Evolutionary conservation across 495 filamentous ascomycete species (phyloP).

Genomic region (Aspergillus leporis): DNA sequence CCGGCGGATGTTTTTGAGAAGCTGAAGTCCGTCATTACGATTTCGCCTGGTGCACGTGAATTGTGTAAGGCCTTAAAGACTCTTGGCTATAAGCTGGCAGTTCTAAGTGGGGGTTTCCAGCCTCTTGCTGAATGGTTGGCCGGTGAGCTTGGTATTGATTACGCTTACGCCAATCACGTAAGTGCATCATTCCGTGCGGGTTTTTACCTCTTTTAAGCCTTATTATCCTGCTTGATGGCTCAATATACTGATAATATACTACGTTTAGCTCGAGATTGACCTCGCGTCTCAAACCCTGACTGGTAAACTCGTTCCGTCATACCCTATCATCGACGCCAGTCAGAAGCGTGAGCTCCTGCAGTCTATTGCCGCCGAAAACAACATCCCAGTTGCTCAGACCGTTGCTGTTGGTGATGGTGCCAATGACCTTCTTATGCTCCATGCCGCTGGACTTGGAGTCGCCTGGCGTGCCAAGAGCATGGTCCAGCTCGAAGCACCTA

Average conservation of each 20-base stretch:
- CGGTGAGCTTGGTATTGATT: conserved; percentile 75
- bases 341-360: conserved; percentile 76
- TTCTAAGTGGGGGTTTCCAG: conserved; percentile 88
- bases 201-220: not conserved
- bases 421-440: conserved; percentile 93
- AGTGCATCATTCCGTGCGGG: conserved; percentile 13
- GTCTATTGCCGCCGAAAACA: conserved; percentile 73
- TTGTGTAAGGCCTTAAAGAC: conserved; percentile 70
- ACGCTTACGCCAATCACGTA: conserved; percentile 82
- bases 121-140: conserved; percentile 87
- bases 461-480: conserved; percentile 92
- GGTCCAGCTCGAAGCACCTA: conserved; percentile 83
- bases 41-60: conserved; percentile 77
- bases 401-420: conserved; percentile 91
- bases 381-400: conserved; percentile 70
- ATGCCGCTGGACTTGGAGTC: conserved; percentile 81
- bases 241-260: conserved; percentile 3
- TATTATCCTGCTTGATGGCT: not conserved
- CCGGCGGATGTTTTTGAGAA: conserved; percentile 78
- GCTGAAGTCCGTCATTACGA: conserved; percentile 67
- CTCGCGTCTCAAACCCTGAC: conserved; percentile 67
- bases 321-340: conserved; percentile 78
- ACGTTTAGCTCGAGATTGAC: conserved; percentile 62
- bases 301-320: conserved; percentile 66
- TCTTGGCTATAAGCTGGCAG: conserved; percentile 80